Evolutionary conservation across 306 rosid genomes (phyloP), one percentile per base, ranked within the genome.

Genomic region (Psophocarpus tetragonolobus): DNA sequence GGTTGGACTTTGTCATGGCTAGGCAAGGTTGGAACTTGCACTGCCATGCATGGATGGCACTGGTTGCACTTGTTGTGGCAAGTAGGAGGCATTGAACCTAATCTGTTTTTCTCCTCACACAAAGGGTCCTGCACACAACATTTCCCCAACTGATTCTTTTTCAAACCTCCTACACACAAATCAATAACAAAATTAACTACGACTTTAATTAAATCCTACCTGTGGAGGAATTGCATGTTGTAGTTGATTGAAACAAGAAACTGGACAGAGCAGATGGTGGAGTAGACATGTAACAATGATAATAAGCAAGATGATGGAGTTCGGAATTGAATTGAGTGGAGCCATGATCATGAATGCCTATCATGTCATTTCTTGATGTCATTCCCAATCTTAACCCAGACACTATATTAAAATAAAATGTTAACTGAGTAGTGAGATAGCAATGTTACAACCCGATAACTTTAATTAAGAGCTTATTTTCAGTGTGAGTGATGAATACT

Each of bases 41-140:
- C 93, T 26, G 99, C 93, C 97, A 87, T 88, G 96, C 99, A 96
- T 54, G 99, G 99, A 68, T 90, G 96, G 77, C 99, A 96, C 67
- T 77, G 65, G 83, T 90, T 91, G 84, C 99, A 96, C 75, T 91
- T 92, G 90, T 90, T 96, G 76, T 96, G 96, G 86, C 99, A 96
- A 84, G 96, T 92, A 6, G 99, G 98, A 2, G 99, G 98, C 7
- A 77, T 84, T 15, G 99, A 96, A 26, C 99, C 99, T 17, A 96
- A 12, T 85, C 97, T 87, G 73, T 77, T 84, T 82, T 91, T 88
- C 84, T 87, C 94, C 38, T 85, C 96, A 39, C 80, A 80, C 15
- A 87, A 45, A 15, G 82, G 51, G 20, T 82, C 94, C 99, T 95
- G 80, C 77, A 85, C n/a, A 77, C 11, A 1, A 60, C 4, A 76